Conservation (phyloP, 306 rosid genomes). For the Acacia melanoxylon region DNA sequence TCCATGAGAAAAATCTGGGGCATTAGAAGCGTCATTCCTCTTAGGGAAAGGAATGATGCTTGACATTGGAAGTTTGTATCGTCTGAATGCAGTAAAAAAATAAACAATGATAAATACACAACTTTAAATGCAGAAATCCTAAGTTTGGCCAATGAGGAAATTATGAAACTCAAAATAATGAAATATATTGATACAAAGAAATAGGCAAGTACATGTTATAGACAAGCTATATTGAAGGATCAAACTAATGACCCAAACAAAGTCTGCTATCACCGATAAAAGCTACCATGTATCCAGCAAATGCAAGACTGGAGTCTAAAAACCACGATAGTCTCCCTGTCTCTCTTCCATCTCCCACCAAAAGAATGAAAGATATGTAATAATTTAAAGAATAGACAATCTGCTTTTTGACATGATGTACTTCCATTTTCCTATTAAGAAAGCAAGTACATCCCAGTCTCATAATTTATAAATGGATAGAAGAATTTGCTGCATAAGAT, state of each 20-base stretch:
- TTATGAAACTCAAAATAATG: background rate
- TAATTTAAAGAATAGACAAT: background rate
- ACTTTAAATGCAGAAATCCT: background rate
- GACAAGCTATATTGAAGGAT: background rate
- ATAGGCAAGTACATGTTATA: background rate
- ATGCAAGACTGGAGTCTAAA: background rate
- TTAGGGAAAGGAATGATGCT: slow-evolving; percentile 91
- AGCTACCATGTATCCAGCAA: no score
- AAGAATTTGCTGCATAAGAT: background rate
- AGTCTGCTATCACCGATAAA: background rate
- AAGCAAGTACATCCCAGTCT: background rate
- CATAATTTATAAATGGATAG: background rate
- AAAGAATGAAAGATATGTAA: background rate
- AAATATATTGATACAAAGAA: background rate
- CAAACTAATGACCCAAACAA: background rate
- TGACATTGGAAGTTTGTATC: slow-evolving; percentile 82
- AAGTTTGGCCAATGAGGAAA: background rate
- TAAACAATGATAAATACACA: slow-evolving; percentile 6
- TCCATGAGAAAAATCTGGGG: slow-evolving; percentile 71
- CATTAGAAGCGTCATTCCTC: slow-evolving; percentile 75
- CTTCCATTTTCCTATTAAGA: background rate
- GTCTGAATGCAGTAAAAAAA: slow-evolving; percentile 50
- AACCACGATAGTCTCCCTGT: background rate
- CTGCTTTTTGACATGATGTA: background rate
- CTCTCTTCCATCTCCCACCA: background rate